phyloP scores from a whole-genome alignment of 768 basidiomycete genomes.

The Boletellus ananiceps region DNA sequence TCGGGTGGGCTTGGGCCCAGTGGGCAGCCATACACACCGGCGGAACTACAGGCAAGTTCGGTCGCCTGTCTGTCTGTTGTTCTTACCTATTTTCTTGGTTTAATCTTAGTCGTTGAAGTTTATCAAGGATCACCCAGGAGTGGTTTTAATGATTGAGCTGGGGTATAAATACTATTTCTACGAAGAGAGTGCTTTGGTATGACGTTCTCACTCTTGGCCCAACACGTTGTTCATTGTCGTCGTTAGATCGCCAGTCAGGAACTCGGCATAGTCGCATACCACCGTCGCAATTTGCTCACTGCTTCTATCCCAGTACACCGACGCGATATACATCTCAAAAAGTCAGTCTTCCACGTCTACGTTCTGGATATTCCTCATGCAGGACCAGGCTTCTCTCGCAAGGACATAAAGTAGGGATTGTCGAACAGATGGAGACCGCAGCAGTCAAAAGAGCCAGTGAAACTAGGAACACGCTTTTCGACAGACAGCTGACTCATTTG shows the following conservation, averaged over 20 bases:
- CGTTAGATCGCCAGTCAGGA: constrained; percentile 66
- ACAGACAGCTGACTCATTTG: constrained; percentile 67
- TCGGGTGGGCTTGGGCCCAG: constrained; percentile 54
- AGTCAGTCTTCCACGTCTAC: constrained; percentile 39
- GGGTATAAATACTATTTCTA: constrained; percentile 86
- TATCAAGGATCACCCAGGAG: constrained; percentile 60
- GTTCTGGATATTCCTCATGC: background rate
- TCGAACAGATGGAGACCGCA: constrained; percentile 81
- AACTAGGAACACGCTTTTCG: constrained; percentile 69
- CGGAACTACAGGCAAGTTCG: constrained; percentile 62
- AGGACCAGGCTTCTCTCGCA: constrained; percentile 59
- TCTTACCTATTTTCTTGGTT: background rate
- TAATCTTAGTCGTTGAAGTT: constrained; percentile 38
- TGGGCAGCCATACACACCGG: constrained; percentile 67
- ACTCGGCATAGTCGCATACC: constrained; percentile 73
- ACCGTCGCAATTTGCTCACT: constrained; percentile 65
- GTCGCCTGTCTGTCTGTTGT: background rate
- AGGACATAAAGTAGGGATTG: constrained; percentile 81
- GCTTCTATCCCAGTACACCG: constrained; percentile 72
- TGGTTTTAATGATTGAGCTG: constrained; percentile 73
- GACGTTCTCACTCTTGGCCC: background rate
- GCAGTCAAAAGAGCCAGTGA: constrained; percentile 82
- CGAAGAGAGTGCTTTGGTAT: constrained; percentile 76
- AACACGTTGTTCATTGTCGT: constrained; percentile 10
- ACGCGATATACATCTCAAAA: constrained; percentile 68